Percentiles rank a stretch among this genome's conserved stretches.
Conservation (phyloP, 768 basidiomycete species). For the Hebeloma cylindrosporum region DNA sequence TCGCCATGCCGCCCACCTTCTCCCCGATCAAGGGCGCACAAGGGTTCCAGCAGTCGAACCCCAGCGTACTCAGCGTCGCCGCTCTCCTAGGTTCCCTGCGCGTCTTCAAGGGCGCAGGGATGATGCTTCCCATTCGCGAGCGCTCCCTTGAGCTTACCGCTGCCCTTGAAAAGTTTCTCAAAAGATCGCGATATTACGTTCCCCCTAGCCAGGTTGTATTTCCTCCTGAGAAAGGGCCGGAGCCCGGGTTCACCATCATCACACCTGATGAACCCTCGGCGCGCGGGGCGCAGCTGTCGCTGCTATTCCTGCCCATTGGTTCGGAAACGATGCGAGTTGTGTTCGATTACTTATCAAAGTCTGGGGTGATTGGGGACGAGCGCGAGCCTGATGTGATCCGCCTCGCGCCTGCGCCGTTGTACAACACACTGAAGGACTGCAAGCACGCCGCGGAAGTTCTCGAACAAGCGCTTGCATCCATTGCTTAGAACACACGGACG, state of each 20-base stretch:
- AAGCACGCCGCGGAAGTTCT: constrained; percentile 65
- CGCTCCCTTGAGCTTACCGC: constrained; percentile 73
- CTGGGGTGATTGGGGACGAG: constrained; percentile 91
- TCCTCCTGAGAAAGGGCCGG: constrained; percentile 25
- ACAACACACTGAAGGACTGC: constrained; percentile 81
- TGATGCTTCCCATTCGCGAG: constrained; percentile 64
- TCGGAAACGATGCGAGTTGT: constrained; percentile 71
- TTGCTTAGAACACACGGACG: constrained; percentile 12
- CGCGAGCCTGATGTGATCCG: constrained; percentile 91
- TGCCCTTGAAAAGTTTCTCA: constrained; percentile 65
- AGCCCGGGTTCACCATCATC: constrained; percentile 82
- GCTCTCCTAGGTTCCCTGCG: constrained; percentile 83
- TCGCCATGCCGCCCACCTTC: constrained; percentile 86
- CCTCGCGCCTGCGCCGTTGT: constrained; percentile 82
- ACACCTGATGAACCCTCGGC: constrained; percentile 69
- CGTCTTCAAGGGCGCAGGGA: constrained; percentile 76
- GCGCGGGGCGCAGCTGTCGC: constrained; percentile 86
- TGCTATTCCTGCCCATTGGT: constrained; percentile 70
- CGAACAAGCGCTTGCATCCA: constrained; percentile 51
- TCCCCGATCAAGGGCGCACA: constrained; percentile 86
- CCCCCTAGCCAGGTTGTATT: constrained; percentile 39
- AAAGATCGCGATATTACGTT: constrained; percentile 63
- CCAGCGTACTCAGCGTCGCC: constrained; percentile 75
- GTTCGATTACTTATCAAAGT: constrained; percentile 53
- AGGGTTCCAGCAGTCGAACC: constrained; percentile 96